These are phyloP conservation scores for Biscutella laevigata DNA, from an alignment of 441 rosid species.

Conservation along the genomic window DNA sequence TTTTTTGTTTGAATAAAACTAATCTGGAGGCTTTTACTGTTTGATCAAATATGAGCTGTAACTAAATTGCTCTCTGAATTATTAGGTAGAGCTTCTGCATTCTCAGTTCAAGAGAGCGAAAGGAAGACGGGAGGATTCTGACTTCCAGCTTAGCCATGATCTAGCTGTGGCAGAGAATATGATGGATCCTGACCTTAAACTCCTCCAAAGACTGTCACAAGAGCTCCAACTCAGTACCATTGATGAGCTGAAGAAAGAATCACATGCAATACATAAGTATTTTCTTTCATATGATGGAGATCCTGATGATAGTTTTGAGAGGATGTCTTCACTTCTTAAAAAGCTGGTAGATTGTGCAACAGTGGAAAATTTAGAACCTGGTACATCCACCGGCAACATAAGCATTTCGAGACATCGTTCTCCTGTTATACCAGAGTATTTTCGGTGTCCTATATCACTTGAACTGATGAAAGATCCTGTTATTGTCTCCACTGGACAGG, in stretches of 20 bases:
- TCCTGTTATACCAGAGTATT: slow-evolving; percentile 94
- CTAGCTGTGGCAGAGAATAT: slow-evolving; percentile 45
- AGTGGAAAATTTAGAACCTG: slow-evolving; percentile 44
- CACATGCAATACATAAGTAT: slow-evolving; percentile 65
- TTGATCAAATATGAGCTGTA: not conserved
- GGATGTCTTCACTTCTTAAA: slow-evolving; percentile 59
- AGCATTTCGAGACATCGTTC: slow-evolving; percentile 56
- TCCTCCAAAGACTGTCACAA: slow-evolving; percentile 64
- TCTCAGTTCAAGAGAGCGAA: slow-evolving; percentile 77
- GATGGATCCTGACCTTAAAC: slow-evolving; percentile 48
- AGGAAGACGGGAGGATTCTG: slow-evolving; percentile 46
- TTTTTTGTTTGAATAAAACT: not conserved
- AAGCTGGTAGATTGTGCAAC: slow-evolving; percentile 54
- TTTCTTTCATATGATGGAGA: slow-evolving; percentile 53
- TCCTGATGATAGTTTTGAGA: slow-evolving; percentile 50
- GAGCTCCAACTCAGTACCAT: slow-evolving; percentile 68
- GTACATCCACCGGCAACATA: slow-evolving; percentile 38
- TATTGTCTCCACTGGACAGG: slow-evolving; percentile 99
- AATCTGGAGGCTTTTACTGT: not conserved
- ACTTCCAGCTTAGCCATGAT: slow-evolving; percentile 61
- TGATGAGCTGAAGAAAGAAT: slow-evolving; percentile 69
- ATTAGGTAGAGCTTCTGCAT: slow-evolving; percentile 77
- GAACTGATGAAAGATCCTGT: slow-evolving; percentile 98
- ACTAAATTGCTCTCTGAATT: not conserved
- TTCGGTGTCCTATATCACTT: slow-evolving; percentile 93